Base-by-base conservation (phyloP, 1,284 basidiomycete species). In the Mycosarcoma maydis region DNA sequence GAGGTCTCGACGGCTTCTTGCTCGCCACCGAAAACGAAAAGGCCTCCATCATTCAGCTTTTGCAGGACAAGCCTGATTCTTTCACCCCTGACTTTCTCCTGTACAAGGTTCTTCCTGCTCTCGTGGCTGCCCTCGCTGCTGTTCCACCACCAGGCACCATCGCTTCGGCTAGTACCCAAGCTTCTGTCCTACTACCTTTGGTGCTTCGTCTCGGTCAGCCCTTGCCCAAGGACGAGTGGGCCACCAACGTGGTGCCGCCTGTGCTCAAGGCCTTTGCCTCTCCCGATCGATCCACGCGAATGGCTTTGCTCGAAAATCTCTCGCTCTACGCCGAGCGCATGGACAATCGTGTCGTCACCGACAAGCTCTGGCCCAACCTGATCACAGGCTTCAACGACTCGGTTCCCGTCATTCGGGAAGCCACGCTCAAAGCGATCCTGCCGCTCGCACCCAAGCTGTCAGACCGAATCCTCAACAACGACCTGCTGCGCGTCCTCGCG, bases 361-460 rank as follows among this genome's bases (percentile, higher is more conserved):
- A 95, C 46, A 92, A 92, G 80, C 87, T 99, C 13, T 99, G 94
- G 89, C 94, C 95, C 1, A 87, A 94, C 83, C 84, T 98, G 70
- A 93, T 93, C 87, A 92, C 92, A 3, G 96, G 96, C 0, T 98
- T 99, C 80, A 87, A 90, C 4, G 96, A 98, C 80, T 94, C 93
- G 0, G 91, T 97, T 0, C 89, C 93, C 0, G 86, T 96, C 40
- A 92, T 98, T 53, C 88, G 96, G 30, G 94, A 98, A 83, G 93
- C 93, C 0, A 98, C 96, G 0, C 87, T 97, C 47, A 92, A 92
- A 80, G 89, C 92, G 0, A 89, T 98, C 34, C 89, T 89, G 46
- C 85, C 92, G 5, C 85, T 98, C 9, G 88, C 93, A 0, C 88
- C 91, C 19, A 95, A 98, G 41, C 56, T 82, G 23, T 91, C 86